Conservation (phyloP, 2,329 filamentous ascomycete genomes). For the Paraphaeosphaeria sporulosa region DNA sequence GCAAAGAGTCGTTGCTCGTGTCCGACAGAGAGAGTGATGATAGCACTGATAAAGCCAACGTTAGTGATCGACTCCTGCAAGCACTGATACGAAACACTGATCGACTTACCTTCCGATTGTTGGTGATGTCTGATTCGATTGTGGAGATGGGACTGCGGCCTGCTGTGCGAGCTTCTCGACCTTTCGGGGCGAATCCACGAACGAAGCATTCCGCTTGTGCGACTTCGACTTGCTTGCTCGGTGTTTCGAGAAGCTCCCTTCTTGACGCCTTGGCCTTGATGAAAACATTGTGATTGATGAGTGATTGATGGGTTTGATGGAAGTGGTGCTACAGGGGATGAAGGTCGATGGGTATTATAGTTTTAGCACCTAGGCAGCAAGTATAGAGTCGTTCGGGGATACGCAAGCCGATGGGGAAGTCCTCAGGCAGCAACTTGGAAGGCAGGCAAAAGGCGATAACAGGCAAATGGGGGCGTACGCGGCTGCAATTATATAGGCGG, state of each 20-base stretch:
- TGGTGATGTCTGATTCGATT: constrained; percentile 47
- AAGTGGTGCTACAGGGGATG: constrained; percentile 24
- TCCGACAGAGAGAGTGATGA: constrained; percentile 84
- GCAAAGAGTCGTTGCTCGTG: constrained; percentile 86
- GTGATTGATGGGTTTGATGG: constrained; percentile 14
- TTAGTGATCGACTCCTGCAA: constrained; percentile 24
- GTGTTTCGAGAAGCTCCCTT: constrained; percentile 50
- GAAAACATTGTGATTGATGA: constrained; percentile 43
- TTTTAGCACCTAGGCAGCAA: constrained; percentile 39
- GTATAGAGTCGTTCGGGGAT: constrained; percentile 23
- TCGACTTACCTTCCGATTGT: constrained; percentile 45
- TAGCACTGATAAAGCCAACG: constrained; percentile 53
- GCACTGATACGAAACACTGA: neutral
- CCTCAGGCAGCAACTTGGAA: constrained; percentile 43
- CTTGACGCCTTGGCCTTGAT: constrained; percentile 36
- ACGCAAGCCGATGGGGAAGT: constrained; percentile 32
- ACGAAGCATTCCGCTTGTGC: constrained; percentile 47
- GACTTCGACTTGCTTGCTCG: constrained; percentile 49
- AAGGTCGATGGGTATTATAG: constrained; percentile 36
- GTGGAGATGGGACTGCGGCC: constrained; percentile 41
- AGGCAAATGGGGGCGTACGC: constrained; percentile 34
- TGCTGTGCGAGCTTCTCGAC: constrained; percentile 46
- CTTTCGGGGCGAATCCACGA: constrained; percentile 44
- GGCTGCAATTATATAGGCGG: constrained; percentile 44
- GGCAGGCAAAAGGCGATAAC: constrained; percentile 35